Evolutionary conservation across 768 basidiomycete genomes (phyloP).

Genomic region (Boletus pseudopeckii): DNA sequence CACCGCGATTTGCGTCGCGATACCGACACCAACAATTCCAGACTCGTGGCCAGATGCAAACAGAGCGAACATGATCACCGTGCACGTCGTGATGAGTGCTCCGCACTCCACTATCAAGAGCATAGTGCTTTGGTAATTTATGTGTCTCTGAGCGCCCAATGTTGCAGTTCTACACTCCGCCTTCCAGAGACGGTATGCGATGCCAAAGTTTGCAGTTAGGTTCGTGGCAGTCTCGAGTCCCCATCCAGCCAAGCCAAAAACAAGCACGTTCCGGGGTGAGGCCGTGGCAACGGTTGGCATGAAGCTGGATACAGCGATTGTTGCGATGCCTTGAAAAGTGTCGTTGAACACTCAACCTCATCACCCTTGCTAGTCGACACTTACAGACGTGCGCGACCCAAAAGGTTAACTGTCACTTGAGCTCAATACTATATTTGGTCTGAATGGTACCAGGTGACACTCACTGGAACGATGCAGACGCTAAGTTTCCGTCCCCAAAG

Average conservation of each 20-base stretch:
- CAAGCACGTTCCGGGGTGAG: background rate
- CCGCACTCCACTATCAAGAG: conserved; percentile 21
- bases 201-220: conserved; percentile 15
- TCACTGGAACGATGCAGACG: conserved; percentile 15
- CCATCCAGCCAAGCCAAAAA: conserved; percentile 18
- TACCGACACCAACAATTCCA: conserved; percentile 13
- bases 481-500: conserved; percentile 10
- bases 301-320: conserved; percentile 17
- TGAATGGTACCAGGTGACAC: background rate
- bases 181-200: conserved; percentile 18
- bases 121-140: conserved; percentile 11
- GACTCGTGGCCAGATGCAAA: conserved; percentile 11
- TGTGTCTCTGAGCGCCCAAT: conserved; percentile 4
- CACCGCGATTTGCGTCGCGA: conserved; percentile 20
- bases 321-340: conserved; percentile 7
- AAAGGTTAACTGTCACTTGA: conserved; percentile 7
- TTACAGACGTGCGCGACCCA: conserved; percentile 18
- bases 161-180: background rate
- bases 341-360: background rate
- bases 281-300: conserved; percentile 6
- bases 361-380: background rate
- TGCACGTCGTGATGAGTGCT: conserved; percentile 18
- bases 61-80: conserved; percentile 18
- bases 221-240: conserved; percentile 18
- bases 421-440: background rate